These are phyloP conservation scores for Colletotrichum musicola DNA, from an alignment of 2,329 filamentous ascomycete species.

Conservation along the genomic window DNA sequence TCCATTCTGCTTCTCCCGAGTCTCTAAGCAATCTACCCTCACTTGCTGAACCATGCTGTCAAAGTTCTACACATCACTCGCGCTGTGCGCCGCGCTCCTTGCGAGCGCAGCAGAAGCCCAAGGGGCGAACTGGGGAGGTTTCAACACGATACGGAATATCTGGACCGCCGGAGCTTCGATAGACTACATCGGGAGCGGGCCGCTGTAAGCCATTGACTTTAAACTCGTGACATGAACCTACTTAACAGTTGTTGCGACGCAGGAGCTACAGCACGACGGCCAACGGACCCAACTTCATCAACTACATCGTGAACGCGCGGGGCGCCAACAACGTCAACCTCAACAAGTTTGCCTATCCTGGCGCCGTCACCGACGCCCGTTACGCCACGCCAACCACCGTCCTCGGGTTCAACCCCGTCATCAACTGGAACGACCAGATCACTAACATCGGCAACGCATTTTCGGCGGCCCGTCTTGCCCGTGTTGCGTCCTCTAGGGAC, in stretches of 20 bases:
- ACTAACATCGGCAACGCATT: neutral
- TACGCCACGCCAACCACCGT: conserved; percentile 8
- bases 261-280: conserved; percentile 11
- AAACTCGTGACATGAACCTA: neutral
- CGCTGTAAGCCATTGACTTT: neutral
- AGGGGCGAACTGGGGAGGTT: conserved; percentile 2
- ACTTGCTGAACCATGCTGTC: neutral
- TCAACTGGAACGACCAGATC: conserved; percentile 25
- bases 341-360: conserved; percentile 11
- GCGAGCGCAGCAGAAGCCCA: neutral
- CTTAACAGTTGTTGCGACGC: fast-evolving
- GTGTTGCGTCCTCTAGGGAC: conserved; percentile 4
- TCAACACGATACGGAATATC: conserved; percentile 9
- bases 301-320: conserved; percentile 19
- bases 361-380: conserved; percentile 3
- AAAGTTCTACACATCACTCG: neutral
- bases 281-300: conserved; percentile 16
- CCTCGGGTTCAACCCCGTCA: conserved; percentile 11
- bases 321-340: conserved; percentile 14
- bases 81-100: neutral
- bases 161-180: conserved; percentile 15
- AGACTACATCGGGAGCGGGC: neutral
- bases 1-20: neutral
- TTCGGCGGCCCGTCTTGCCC: neutral
- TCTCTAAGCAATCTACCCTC: neutral